phyloP scores from a whole-genome alignment of 1,284 basidiomycete species.

The Cryptococcus floricola region DNA sequence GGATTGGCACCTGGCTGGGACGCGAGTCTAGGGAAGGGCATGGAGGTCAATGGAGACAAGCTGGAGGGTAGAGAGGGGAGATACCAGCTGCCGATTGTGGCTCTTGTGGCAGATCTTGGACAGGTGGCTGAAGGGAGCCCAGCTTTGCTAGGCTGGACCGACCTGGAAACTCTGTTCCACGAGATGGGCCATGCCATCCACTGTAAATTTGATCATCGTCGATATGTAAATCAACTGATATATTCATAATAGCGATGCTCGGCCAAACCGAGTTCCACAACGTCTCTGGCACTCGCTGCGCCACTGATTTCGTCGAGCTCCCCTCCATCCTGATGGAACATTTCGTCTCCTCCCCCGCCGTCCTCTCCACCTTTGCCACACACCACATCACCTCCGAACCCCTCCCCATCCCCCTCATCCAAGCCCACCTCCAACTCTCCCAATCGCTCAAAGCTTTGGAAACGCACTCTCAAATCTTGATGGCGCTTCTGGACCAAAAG shows the following conservation, averaged over 20 bases:
- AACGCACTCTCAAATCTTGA: slow-evolving; percentile 84
- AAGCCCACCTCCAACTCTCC: slow-evolving; percentile 43
- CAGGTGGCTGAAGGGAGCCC: slow-evolving; percentile 57
- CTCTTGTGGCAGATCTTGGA: slow-evolving; percentile 85
- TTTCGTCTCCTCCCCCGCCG: slow-evolving; percentile 75
- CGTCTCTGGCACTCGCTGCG: slow-evolving; percentile 95
- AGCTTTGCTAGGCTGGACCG: slow-evolving; percentile 81
- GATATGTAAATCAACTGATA: neutral
- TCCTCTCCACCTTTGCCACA: slow-evolving; percentile 72
- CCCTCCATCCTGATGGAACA: slow-evolving; percentile 99
- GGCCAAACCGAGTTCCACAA: slow-evolving; percentile 97
- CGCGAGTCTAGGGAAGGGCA: slow-evolving; percentile 29
- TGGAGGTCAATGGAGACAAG: slow-evolving; percentile 36
- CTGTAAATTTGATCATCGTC: slow-evolving; percentile 60
- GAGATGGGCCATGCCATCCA: slow-evolving; percentile 99
- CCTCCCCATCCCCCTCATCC: slow-evolving; percentile 61
- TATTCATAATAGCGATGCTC: slow-evolving; percentile 78
- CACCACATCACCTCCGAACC: slow-evolving; percentile 61
- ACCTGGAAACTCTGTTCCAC: slow-evolving; percentile 91
- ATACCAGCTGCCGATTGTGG: slow-evolving; percentile 86
- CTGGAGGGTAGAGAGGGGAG: slow-evolving; percentile 58
- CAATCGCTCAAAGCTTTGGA: slow-evolving; percentile 59
- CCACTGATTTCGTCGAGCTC: slow-evolving; percentile 96
- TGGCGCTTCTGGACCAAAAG: slow-evolving; percentile 81
- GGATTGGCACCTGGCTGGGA: slow-evolving; percentile 37